phyloP scores from a whole-genome alignment of 805 yeast genomes.

The Cyberlindnera petersonii region DNA sequence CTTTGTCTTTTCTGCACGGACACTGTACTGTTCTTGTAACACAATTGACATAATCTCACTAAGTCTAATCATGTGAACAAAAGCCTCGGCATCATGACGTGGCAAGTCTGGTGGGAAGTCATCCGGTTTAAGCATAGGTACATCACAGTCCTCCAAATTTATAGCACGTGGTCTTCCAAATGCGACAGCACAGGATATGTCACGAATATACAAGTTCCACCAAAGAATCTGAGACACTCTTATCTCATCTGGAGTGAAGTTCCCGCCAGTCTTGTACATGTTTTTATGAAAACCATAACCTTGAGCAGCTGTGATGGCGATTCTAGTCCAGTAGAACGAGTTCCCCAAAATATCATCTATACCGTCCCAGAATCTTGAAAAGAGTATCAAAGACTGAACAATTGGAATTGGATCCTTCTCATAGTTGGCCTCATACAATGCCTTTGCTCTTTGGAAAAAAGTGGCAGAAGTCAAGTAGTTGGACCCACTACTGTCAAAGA shows the following conservation, averaged over 20 bases:
- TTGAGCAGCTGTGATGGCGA: slow-evolving; percentile 68
- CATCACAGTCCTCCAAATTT: slow-evolving; percentile 70
- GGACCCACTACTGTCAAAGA: slow-evolving; percentile 42
- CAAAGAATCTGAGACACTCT: slow-evolving; percentile 63
- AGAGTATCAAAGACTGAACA: slow-evolving; percentile 56
- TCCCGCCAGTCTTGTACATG: slow-evolving; percentile 24
- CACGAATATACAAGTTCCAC: slow-evolving; percentile 76
- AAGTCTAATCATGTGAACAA: slow-evolving; percentile 59
- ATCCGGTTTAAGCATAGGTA: slow-evolving; percentile 61
- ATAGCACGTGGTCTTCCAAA: slow-evolving; percentile 71
- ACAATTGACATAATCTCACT: slow-evolving; percentile 71
- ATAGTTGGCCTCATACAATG: slow-evolving; percentile 63
- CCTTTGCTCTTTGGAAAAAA: slow-evolving; percentile 69
- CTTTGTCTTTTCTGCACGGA: slow-evolving; percentile 53
- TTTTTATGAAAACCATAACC: slow-evolving; percentile 72
- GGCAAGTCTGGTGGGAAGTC: slow-evolving; percentile 58
- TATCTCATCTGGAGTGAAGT: slow-evolving; percentile 37
- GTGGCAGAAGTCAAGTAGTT: slow-evolving; percentile 53
- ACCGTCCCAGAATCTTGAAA: slow-evolving; percentile 72
- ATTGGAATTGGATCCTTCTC: slow-evolving; percentile 62
- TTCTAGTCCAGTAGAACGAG: slow-evolving; percentile 65
- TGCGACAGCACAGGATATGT: slow-evolving; percentile 63
- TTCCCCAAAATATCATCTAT: slow-evolving; percentile 66
- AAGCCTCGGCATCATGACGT: slow-evolving; percentile 49
- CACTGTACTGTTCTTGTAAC: slow-evolving; percentile 64